Evolutionary conservation across 805 yeast genomes (phyloP), one percentile per base, ranked within the genome.

Genomic region (Sugiyamaella chiloensis): DNA sequence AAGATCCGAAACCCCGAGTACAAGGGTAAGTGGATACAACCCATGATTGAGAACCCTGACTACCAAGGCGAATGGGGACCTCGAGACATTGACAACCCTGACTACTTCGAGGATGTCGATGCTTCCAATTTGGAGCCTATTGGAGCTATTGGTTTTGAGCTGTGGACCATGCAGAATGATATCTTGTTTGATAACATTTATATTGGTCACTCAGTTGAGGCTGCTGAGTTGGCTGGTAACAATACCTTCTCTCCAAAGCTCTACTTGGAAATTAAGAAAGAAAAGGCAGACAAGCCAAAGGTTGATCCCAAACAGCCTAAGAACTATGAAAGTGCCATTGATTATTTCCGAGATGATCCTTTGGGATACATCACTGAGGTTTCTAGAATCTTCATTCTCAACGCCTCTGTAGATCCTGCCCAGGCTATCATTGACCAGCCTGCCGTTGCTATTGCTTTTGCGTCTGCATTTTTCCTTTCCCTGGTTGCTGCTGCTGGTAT

Each of bases 181-280:
- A 78, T 88, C 43, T 57, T 86, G 63, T 87, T 89, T 62, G 87
- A 87, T 64, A 87, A 89, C 68, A 79, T 89, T 52, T 90, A 89
- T 63, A 64, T 89, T 52, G 96, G 96, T 24, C 90, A 87, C 61
- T 80, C 86, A 1, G 70, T 89, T n/a, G 71, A 69, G 31, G 96
- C 89, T 60, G 96, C 96, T 9, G 96, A 90, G 69, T 48, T 61
- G 7, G 72, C 89, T 54, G 97, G 96, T 26, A 89, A 90, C 62
- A 65, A 68, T 6, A 88, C 96, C 0, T 89, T 78, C 64, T 56
- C 66, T 27, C 69, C 67, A 43, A 70, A 70, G 63, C 52, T 50
- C 46, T 57, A 52, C 32, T 51, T 62, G 42, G 75, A 71, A 57
- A 17, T 27, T 24, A 52, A 36, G 37, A 59, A 55, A 26, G 61